Conservation (phyloP, 2,329 filamentous ascomycete species). For the Biscogniauxia marginata region DNA sequence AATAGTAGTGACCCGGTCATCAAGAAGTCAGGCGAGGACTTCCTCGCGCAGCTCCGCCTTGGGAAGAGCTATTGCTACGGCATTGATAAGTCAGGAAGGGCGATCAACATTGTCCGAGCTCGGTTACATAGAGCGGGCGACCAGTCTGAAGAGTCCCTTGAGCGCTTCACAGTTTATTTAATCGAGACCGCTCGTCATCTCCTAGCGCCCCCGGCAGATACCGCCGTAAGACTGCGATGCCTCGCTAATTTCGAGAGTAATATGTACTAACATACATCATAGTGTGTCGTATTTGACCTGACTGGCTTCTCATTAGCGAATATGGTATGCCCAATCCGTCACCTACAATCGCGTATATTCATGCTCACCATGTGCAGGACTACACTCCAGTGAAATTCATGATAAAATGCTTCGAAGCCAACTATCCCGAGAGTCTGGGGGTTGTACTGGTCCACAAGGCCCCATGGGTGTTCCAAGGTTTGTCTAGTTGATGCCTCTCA, state of each 20-base stretch:
- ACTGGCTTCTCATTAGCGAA: slow-evolving; percentile 90
- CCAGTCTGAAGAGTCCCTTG: slow-evolving; percentile 77
- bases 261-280: slow-evolving; percentile 22
- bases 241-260: background rate
- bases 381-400: slow-evolving; percentile 98
- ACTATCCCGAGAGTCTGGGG: slow-evolving; percentile 92
- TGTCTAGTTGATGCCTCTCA: slow-evolving; percentile 33
- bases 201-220: slow-evolving; percentile 77
- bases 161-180: slow-evolving; percentile 87
- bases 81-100: slow-evolving; percentile 76
- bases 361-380: slow-evolving; percentile 53
- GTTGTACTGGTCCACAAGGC: slow-evolving; percentile 91
- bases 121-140: slow-evolving; percentile 79
- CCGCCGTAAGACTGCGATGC: slow-evolving; percentile 66
- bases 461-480: slow-evolving; percentile 94
- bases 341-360: slow-evolving; percentile 9
- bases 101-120: slow-evolving; percentile 82
- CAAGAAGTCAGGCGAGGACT: slow-evolving; percentile 72
- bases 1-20: slow-evolving; percentile 54
- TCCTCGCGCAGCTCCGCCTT: slow-evolving; percentile 78
- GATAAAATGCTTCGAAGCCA: slow-evolving; percentile 99
- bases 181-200: slow-evolving; percentile 94
- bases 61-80: slow-evolving; percentile 95
- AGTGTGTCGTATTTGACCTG: slow-evolving; percentile 97
- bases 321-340: slow-evolving; percentile 60